Evolutionary conservation across 1,139 yeast species (phyloP).

Genomic region (Kodamaea sp.): DNA sequence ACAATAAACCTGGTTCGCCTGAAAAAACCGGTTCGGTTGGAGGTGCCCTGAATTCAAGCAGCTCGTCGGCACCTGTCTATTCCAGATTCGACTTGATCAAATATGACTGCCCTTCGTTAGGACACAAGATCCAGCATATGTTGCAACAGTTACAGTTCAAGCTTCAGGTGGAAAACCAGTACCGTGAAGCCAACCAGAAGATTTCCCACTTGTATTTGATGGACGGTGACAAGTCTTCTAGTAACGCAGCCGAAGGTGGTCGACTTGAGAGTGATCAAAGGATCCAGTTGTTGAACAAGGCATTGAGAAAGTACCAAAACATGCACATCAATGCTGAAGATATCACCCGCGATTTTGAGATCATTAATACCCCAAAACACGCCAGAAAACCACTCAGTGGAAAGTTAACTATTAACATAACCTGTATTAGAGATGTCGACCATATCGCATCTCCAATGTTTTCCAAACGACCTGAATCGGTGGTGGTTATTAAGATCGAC

Average conservation of each 20-base stretch:
- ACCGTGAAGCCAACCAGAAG: slow-evolving; percentile 89
- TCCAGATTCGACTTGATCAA: slow-evolving; percentile 80
- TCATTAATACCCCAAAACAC: slow-evolving; percentile 64
- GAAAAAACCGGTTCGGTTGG: slow-evolving; percentile 1
- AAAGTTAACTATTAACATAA: slow-evolving; percentile 64
- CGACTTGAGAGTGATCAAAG: slow-evolving; percentile 81
- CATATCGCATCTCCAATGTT: slow-evolving; percentile 84
- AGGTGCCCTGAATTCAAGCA: slow-evolving; percentile 4
- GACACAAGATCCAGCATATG: slow-evolving; percentile 96
- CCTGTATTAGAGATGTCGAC: slow-evolving; percentile 85
- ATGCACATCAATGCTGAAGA: slow-evolving; percentile 76
- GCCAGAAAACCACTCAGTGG: slow-evolving; percentile 87
- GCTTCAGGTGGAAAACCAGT: slow-evolving; percentile 89
- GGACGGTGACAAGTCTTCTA: slow-evolving; percentile 87
- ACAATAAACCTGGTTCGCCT: slow-evolving; percentile 9
- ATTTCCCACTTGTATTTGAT: slow-evolving; percentile 79
- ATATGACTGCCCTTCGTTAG: slow-evolving; percentile 91
- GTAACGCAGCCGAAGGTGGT: slow-evolving; percentile 89
- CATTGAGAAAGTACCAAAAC: slow-evolving; percentile 84
- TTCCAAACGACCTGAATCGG: slow-evolving; percentile 77
- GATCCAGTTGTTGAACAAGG: slow-evolving; percentile 77
- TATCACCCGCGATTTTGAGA: slow-evolving; percentile 58
- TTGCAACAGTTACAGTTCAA: slow-evolving; percentile 91
- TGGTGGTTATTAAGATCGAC: slow-evolving; percentile 78
- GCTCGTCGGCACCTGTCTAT: slow-evolving; percentile 40